Base-by-base conservation (phyloP, 139 green algal genomes). In the Micromonas pusilla region DNA sequence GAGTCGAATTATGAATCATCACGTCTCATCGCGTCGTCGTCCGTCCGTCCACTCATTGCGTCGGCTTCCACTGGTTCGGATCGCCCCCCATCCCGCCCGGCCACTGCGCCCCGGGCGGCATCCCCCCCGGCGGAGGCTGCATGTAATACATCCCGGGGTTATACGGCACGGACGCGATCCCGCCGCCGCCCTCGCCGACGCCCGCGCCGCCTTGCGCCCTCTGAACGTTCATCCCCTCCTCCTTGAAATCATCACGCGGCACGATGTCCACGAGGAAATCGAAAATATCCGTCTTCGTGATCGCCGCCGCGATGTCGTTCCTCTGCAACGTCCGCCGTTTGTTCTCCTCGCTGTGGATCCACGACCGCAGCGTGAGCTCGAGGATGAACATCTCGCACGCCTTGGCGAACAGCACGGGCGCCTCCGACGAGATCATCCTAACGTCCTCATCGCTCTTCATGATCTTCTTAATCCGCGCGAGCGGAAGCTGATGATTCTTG, bases 381-480 rank as follows among this genome's bases (percentile, higher is more conserved):
- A 97, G 79, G 38, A 97, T 97, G 84, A 97, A 98, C 87, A 97
- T 94, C 85, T 98, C 94, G 81, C 94, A 98, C 1, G 94, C 94
- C 86, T 96, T 97, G 36, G 93, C 92, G 84, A 99, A 99, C 19
- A 99, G 82, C 6, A 98, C 93, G 0, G 96, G 96, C 0, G 96
- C 96, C 76, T 99, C 96, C 23, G 94, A 92, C 70, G 77, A 86
- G 54, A 89, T 89, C 85, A 89, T 89, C 5, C 77, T 77, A 66
- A 98, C 93, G 77, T 97, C 93, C 83, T 98, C 94, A 53, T 82
- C 81, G 16, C 88, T 94, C 83, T 99, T 99, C 96, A 99, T 99
- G 60, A 99, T 99, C 89, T 99, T 99, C 81, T 99, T 99, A 26
- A 99, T 99, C 6, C 96, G 81, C 0, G 96, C 96, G n/a, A 99